phyloP scores from a whole-genome alignment of 768 basidiomycete genomes.

The Podaxis rugospora region DNA sequence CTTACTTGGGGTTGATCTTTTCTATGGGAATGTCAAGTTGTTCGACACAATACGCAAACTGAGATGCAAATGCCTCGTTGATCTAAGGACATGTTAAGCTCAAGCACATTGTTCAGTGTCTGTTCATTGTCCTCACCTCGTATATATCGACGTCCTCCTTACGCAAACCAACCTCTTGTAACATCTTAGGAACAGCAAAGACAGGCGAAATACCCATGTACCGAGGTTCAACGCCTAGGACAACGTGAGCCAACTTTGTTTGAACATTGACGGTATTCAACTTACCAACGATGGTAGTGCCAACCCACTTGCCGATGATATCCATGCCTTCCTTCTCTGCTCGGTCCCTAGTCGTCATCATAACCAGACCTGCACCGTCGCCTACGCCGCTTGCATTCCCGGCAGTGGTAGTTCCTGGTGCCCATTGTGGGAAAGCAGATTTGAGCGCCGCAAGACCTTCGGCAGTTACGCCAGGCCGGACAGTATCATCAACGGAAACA shows the following conservation, averaged over 20 bases:
- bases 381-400: conserved; percentile 89
- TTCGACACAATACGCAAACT: conserved; percentile 90
- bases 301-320: conserved; percentile 81
- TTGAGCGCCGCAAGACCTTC: conserved; percentile 78
- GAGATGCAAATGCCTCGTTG: conserved; percentile 90
- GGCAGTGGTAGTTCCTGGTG: conserved; percentile 64
- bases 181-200: conserved; percentile 64
- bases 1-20: conserved; percentile 84
- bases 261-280: not conserved
- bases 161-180: conserved; percentile 54
- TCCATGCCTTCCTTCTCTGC: conserved; percentile 76
- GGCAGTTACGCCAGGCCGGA: conserved; percentile 75
- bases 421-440: conserved; percentile 85
- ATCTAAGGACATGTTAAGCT: conserved; percentile 39
- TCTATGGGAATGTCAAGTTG: conserved; percentile 69
- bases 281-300: conserved; percentile 71
- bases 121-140: conserved; percentile 42
- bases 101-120: not conserved
- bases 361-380: conserved; percentile 85
- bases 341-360: conserved; percentile 74
- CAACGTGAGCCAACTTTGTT: not conserved
- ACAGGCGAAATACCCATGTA: conserved; percentile 80
- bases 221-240: conserved; percentile 64
- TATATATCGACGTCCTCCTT: conserved; percentile 75
- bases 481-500: conserved; percentile 79